These are phyloP conservation scores for Ustilago sp. DNA, from an alignment of 1,284 basidiomycete species.

Conservation along the genomic window DNA sequence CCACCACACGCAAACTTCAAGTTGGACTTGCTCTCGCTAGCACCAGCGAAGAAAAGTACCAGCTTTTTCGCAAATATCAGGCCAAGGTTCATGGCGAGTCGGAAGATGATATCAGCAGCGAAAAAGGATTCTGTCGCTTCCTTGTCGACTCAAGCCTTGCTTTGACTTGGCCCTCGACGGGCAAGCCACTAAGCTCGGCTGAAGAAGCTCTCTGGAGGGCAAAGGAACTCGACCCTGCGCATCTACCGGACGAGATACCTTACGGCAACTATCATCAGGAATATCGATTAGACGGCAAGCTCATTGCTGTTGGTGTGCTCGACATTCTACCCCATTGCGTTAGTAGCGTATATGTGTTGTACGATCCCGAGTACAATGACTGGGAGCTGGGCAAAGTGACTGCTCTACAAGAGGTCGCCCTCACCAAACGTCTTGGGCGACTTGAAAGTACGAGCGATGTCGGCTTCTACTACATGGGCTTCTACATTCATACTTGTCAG, in stretches of 20 bases:
- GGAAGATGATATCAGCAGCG: slow-evolving; percentile 48
- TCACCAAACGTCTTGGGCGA: slow-evolving; percentile 51
- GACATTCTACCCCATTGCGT: slow-evolving; percentile 91
- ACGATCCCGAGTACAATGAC: slow-evolving; percentile 81
- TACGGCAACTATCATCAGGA: slow-evolving; percentile 67
- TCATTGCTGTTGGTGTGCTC: slow-evolving; percentile 88
- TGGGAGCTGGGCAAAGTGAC: slow-evolving; percentile 81
- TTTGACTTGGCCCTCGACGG: slow-evolving; percentile 30
- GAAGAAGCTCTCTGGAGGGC: slow-evolving; percentile 25
- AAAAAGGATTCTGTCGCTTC: slow-evolving; percentile 58
- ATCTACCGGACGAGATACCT: slow-evolving; percentile 22
- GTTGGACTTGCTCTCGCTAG: slow-evolving; percentile 36
- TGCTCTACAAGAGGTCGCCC: slow-evolving; percentile 59
- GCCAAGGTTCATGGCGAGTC: slow-evolving; percentile 56
- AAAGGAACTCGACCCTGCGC: slow-evolving; percentile 8
- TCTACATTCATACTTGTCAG: slow-evolving; percentile 73
- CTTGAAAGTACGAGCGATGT: slow-evolving; percentile 24
- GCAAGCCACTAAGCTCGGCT: slow-evolving; percentile 12
- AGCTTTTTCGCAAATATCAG: slow-evolving; percentile 64
- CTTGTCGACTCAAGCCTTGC: slow-evolving; percentile 50
- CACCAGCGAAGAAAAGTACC: slow-evolving; percentile 61
- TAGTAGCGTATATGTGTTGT: slow-evolving; percentile 96
- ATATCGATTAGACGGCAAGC: slow-evolving; percentile 75
- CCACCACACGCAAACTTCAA: slow-evolving; percentile 30
- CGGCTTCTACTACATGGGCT: slow-evolving; percentile 53